Percentiles rank a stretch among this genome's conserved stretches.
These are phyloP conservation scores for Claviceps sp. DNA, from an alignment of 2,329 filamentous ascomycete genomes.

Conservation along the genomic window DNA sequence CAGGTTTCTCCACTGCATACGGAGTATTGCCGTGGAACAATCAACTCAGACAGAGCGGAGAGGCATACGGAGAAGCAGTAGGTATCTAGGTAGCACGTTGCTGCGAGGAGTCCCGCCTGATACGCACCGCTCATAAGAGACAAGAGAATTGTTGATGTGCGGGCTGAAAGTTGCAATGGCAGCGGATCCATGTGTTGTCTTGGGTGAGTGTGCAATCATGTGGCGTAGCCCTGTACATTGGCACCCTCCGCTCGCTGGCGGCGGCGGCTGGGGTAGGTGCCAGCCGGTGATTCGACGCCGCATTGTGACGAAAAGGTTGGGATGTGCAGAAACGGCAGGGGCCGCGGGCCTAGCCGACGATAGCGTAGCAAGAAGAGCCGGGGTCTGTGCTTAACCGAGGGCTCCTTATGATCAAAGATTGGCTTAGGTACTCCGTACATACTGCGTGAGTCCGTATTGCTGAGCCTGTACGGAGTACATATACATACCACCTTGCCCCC, in stretches of 20 bases:
- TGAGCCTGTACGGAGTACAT: neutral
- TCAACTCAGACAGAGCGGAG: neutral
- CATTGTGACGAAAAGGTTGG: constrained; percentile 30
- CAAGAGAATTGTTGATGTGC: too few relatives aligned
- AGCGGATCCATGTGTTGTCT: too few relatives aligned
- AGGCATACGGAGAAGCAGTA: too few relatives aligned
- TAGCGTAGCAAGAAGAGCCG: constrained; percentile 20
- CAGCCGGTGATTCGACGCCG: constrained; percentile 10
- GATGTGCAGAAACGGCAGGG: constrained; percentile 31
- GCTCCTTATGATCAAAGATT: constrained; percentile 26
- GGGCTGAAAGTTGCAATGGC: too few relatives aligned
- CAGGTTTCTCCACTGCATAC: neutral
- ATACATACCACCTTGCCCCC: neutral
- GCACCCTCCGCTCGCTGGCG: too few relatives aligned
- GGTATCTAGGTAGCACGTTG: too few relatives aligned
- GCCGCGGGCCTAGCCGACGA: constrained; percentile 33
- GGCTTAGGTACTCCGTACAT: constrained; percentile 11
- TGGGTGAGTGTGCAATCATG: too few relatives aligned
- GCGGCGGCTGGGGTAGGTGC: too few relatives aligned
- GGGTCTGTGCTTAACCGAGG: constrained; percentile 12
- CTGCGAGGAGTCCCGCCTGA: too few relatives aligned
- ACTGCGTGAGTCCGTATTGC: too few relatives aligned
- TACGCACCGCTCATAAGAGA: too few relatives aligned
- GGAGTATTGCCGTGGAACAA: neutral
- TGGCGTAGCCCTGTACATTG: too few relatives aligned